Conservation (phyloP, 148 eudicot genomes). For the Rhododendron mucronatum region DNA sequence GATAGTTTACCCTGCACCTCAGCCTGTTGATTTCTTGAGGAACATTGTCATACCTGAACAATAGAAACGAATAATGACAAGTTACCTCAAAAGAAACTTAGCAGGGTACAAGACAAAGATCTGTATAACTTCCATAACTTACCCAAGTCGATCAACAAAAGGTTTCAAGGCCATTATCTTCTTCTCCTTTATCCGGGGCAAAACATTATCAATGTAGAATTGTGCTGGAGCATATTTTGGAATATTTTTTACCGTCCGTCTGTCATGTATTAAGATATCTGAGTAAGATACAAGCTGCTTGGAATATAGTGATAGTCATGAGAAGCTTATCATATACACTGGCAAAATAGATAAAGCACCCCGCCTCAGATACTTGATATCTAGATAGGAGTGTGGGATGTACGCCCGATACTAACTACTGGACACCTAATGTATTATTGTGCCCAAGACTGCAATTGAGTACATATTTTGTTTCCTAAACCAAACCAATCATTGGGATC, state of each 20-base stretch:
- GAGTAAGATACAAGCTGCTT: neutral
- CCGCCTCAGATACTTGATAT: neutral
- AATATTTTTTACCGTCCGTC: conserved; percentile 96
- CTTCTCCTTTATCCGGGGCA: conserved; percentile 98
- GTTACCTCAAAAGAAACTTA: neutral
- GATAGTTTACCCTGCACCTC: conserved; percentile 94
- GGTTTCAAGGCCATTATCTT: conserved; percentile 96
- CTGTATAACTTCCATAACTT: conserved; percentile 22
- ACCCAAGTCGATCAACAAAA: conserved; percentile 99
- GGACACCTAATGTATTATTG: neutral
- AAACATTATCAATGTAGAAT: conserved; percentile 94
- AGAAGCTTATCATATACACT: neutral
- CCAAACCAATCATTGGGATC: neutral
- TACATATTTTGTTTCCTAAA: neutral
- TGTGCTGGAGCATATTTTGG: conserved; percentile 98
- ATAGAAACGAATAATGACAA: neutral
- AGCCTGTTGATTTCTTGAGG: conserved; percentile 89
- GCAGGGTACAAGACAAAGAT: neutral
- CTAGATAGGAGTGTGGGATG: neutral
- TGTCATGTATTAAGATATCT: conserved; percentile 27
- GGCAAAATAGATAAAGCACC: neutral
- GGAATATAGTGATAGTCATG: neutral
- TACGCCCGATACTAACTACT: neutral
- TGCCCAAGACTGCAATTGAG: neutral
- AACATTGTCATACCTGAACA: conserved; percentile 88